Percentiles rank a stretch among this genome's conserved stretches.
Conservation (phyloP, 345 rosid genomes). For the Sisymbrium irio region DNA sequence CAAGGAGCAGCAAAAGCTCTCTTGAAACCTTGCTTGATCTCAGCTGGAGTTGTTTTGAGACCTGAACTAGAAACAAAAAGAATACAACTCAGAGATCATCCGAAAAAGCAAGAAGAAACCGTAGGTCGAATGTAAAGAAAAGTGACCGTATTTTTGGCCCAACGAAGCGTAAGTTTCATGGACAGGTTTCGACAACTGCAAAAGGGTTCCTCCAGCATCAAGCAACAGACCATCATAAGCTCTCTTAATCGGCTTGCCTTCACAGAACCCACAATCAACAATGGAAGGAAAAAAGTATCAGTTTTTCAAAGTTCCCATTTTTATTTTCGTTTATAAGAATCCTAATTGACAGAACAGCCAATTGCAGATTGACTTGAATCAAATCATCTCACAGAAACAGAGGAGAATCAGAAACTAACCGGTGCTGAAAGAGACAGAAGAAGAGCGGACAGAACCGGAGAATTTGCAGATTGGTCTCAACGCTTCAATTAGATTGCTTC, state of each 20-base stretch:
- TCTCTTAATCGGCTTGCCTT: constrained; percentile 37
- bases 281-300: neutral
- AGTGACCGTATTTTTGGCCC: constrained; percentile 73
- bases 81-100: neutral
- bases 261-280: constrained; percentile 22
- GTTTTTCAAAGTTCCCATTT: neutral
- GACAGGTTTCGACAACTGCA: constrained; percentile 74
- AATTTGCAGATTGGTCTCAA: constrained; percentile 39
- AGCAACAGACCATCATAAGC: constrained; percentile 75
- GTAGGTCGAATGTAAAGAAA: neutral
- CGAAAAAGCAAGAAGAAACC: neutral
- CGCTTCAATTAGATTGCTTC: constrained; percentile 43
- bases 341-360: neutral
- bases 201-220: constrained; percentile 92
- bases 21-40: constrained; percentile 78
- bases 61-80: constrained; percentile 38
- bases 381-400: constrained; percentile 8
- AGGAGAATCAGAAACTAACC: constrained; percentile 32
- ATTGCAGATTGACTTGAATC: neutral
- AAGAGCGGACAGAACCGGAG: constrained; percentile 26
- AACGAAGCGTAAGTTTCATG: constrained; percentile 74
- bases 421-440: constrained; percentile 42
- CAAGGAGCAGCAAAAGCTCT: constrained; percentile 79
- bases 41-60: constrained; percentile 56
- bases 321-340: neutral